Conservation (phyloP, 257 asterid genomes). For the Cynanchum wilfordii region DNA sequence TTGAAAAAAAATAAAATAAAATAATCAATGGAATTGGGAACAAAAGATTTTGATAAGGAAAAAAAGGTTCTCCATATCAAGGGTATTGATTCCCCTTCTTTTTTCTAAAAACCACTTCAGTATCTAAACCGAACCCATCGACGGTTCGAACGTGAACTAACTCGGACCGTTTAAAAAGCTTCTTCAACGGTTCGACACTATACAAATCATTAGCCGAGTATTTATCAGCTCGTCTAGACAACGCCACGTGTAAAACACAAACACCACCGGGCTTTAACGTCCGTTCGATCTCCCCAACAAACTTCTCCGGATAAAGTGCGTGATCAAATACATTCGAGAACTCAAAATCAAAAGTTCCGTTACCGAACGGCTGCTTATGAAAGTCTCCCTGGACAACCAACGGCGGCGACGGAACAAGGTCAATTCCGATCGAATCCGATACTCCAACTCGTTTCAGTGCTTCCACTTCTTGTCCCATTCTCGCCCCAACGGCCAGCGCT, state of each 20-base stretch:
- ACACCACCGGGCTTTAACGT: slow-evolving; percentile 60
- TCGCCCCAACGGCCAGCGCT: slow-evolving; percentile 67
- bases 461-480: slow-evolving; percentile 89
- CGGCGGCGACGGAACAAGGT: slow-evolving; percentile 76
- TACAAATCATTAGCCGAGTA: slow-evolving; percentile 79
- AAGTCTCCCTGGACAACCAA: slow-evolving; percentile 72
- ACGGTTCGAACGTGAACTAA: slow-evolving; percentile 45
- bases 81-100: slow-evolving; percentile 3
- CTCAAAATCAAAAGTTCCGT: slow-evolving; percentile 60
- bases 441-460: slow-evolving; percentile 67
- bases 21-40: too few species aligned
- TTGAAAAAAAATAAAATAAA: too few species aligned
- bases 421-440: slow-evolving; percentile 55
- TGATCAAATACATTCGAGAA: slow-evolving; percentile 92
- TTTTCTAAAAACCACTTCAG: slow-evolving; percentile 70
- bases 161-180: slow-evolving; percentile 55
- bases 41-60: neutral
- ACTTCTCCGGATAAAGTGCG: slow-evolving; percentile 68
- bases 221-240: slow-evolving; percentile 63
- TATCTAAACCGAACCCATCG: slow-evolving; percentile 84
- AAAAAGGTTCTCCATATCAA: neutral
- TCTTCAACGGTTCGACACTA: slow-evolving; percentile 59
- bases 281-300: slow-evolving; percentile 75
- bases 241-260: slow-evolving; percentile 72
- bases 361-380: slow-evolving; percentile 66